Evolutionary conservation across 331 rosid genomes (phyloP), one percentile per base, ranked within the genome.

Genomic region (Malus hybrid): DNA sequence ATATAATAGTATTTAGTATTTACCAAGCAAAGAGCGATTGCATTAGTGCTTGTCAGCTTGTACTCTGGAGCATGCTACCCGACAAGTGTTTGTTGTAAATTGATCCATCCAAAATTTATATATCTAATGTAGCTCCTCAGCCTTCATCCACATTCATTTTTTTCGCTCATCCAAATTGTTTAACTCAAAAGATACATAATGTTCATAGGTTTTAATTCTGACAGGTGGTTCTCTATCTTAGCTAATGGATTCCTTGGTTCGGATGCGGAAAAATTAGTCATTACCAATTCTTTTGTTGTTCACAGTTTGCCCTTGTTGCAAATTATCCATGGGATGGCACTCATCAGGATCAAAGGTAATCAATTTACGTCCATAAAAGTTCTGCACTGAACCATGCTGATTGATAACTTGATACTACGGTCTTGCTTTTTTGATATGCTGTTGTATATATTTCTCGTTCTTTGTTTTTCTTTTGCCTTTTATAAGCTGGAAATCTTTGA

Each of bases 311-410:
- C 64, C 92, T 94, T 67, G 99, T 94, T 83, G 99, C 99, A 81
- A 94, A 92, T 85, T 94, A 89, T 83, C 97, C 97, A 31, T 94
- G 99, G 97, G 99, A 94, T 79, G 99, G 97, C 65, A 84, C 92
- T n/a, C n/a, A n/a, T 28, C 82, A 63, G 9, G 89, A 92, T 74
- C 85, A 89, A 89, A 92, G 95, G 99, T 94, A 62, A 48, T 69
- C 62, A 79, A 56, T 80, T 60, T 65, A 70, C 56, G 6, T 68
- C 62, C 19, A 33, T 29, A 28, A 31, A 28, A 24, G 10, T 73
- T 78, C 31, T 28, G 62, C 16, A 29, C 33, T 14, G 36, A 33
- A 33, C 36, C 7, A 33, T 33, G 36, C 22, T 36, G 14, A 70
- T 80, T 10, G 39, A 27, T 65, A 46, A 33, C 71, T 67, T 70